A percentile compares a stretch with the other conserved stretches of the same genome.
These are phyloP conservation scores for Immersiporthe knoxdaviesiana DNA, from an alignment of 2,329 filamentous ascomycete species.

Conservation along the genomic window DNA sequence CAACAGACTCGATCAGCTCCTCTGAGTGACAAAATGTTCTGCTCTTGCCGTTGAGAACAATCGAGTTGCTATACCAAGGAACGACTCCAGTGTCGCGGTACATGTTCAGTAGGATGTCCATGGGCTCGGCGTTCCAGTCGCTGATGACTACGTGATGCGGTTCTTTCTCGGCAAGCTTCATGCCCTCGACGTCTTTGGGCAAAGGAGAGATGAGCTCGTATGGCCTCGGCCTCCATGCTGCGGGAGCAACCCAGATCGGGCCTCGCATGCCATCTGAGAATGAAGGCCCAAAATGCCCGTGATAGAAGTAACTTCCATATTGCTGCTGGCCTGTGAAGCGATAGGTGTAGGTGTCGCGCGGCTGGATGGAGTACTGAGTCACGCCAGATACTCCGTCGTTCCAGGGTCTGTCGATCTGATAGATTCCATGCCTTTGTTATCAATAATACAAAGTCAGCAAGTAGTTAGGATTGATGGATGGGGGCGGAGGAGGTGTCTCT, in stretches of 20 bases:
- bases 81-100: conserved; percentile 30
- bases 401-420: conserved; percentile 31
- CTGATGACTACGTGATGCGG: conserved; percentile 30
- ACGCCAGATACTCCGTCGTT: conserved; percentile 31
- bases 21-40: conserved; percentile 28
- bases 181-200: conserved; percentile 19
- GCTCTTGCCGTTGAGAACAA: conserved; percentile 29
- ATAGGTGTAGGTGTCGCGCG: conserved; percentile 30
- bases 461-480: background rate
- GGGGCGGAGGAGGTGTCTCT: too few species aligned
- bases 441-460: too few species aligned
- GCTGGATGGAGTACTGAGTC: conserved; percentile 31
- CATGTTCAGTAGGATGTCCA: conserved; percentile 31
- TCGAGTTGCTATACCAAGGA: conserved; percentile 30
- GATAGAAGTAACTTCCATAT: conserved; percentile 32
- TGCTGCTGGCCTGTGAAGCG: conserved; percentile 30
- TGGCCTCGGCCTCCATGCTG: conserved; percentile 29
- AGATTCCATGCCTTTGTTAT: conserved; percentile 29
- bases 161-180: conserved; percentile 28
- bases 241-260: conserved; percentile 30
- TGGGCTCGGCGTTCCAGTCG: conserved; percentile 31
- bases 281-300: conserved; percentile 31
- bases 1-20: conserved; percentile 21
- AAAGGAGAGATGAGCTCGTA: conserved; percentile 28
- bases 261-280: conserved; percentile 32